Conservation (phyloP, 805 yeast genomes). For the Candida parachauliodes region DNA sequence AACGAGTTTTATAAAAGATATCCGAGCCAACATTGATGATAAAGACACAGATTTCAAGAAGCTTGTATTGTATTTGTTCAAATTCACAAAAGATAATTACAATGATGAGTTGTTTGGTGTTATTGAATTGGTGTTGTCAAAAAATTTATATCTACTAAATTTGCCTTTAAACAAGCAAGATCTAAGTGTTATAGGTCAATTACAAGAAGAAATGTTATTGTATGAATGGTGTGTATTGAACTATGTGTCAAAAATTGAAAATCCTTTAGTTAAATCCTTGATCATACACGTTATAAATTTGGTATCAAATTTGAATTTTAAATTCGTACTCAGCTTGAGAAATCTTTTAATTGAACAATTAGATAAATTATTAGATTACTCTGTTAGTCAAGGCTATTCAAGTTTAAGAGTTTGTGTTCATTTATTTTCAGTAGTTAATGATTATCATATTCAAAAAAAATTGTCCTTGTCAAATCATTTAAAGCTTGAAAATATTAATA, state of each 20-base stretch:
- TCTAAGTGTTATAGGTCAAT: background rate
- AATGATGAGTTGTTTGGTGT: constrained; percentile 16
- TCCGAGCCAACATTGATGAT: constrained; percentile 25
- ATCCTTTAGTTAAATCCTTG: constrained; percentile 27
- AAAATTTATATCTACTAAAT: constrained; percentile 21
- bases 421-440: constrained; percentile 34
- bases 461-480: constrained; percentile 22
- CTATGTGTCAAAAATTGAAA: constrained; percentile 9
- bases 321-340: constrained; percentile 14
- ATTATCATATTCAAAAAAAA: constrained; percentile 30
- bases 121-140: constrained; percentile 32
- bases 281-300: constrained; percentile 30
- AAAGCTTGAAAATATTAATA: constrained; percentile 26
- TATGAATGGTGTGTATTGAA: constrained; percentile 32
- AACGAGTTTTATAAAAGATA: constrained; percentile 30
- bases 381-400: background rate
- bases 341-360: constrained; percentile 17
- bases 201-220: constrained; percentile 11
- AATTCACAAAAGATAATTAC: constrained; percentile 26
- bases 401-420: constrained; percentile 20
- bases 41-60: constrained; percentile 37
- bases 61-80: constrained; percentile 29
- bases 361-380: background rate
- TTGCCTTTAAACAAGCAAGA: constrained; percentile 14
- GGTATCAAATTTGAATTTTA: constrained; percentile 24